A percentile compares a stretch with the other conserved stretches of the same genome.
Conservation (phyloP, 2,329 filamentous ascomycete genomes). For the Nemania serpens region DNA sequence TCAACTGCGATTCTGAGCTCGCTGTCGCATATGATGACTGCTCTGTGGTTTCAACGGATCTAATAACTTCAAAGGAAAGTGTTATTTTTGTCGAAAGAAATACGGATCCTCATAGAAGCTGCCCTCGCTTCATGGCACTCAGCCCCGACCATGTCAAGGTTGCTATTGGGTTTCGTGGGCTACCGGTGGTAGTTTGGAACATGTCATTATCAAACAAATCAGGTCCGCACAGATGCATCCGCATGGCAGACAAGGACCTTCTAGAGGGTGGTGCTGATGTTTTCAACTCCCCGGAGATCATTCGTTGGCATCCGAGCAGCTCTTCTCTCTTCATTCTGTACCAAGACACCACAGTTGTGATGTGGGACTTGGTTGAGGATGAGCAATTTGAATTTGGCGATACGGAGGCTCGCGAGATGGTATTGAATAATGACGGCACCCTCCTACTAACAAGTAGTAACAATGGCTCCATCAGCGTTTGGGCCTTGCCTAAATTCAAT, state of each 20-base stretch:
- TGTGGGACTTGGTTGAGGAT: constrained; percentile 5
- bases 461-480: constrained; percentile 1
- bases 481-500: background rate
- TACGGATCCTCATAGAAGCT: background rate
- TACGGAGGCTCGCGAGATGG: background rate
- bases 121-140: background rate
- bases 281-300: background rate
- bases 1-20: background rate
- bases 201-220: background rate
- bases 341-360: constrained; percentile 4
- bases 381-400: background rate
- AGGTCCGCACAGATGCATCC: background rate
- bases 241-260: background rate
- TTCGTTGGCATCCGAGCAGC: background rate
- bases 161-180: background rate
- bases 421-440: background rate
- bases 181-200: background rate
- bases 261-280: background rate
- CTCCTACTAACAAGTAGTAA: constrained; percentile 1
- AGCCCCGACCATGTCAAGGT: background rate
- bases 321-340: background rate
- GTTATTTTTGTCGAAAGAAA: background rate
- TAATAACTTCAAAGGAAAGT: background rate
- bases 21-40: background rate
- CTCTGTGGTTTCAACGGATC: background rate